Evolutionary conservation across 352 stramenopile species (phyloP).

Genomic region (Pythium insidiosum): DNA sequence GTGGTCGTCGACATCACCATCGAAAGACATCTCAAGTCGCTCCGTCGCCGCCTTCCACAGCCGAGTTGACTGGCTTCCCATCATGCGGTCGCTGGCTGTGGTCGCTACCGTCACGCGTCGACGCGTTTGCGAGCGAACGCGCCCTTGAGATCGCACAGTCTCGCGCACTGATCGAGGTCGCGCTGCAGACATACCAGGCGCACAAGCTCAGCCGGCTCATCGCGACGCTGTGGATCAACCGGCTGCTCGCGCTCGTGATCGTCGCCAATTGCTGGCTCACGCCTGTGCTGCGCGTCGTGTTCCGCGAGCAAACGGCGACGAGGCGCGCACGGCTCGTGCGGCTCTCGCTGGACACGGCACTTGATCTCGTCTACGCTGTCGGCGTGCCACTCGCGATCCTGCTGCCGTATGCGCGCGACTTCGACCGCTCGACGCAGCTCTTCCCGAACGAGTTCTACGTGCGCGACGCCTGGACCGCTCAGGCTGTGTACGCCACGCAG

Average conservation of each 20-base stretch:
- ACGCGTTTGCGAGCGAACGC: not conserved
- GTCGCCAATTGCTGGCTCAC: conserved; percentile 13
- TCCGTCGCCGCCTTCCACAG: not conserved
- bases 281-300: not conserved
- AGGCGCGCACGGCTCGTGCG: not conserved
- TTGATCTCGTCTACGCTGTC: not conserved
- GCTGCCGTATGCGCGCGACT: not conserved
- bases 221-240: conserved; percentile 6
- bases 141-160: not conserved
- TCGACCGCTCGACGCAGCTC: not conserved
- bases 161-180: conserved; percentile 2
- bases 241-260: not conserved
- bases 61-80: not conserved
- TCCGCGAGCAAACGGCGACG: not conserved
- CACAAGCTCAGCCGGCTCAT: conserved; percentile 7
- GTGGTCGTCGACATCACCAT: not conserved
- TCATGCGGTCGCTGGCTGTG: not conserved
- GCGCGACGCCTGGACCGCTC: not conserved
- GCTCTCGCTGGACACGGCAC: not conserved
- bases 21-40: not conserved
- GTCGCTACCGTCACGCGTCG: too few species aligned
- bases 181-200: conserved; percentile 9
- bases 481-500: not conserved
- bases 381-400: not conserved
- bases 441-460: not conserved